Conservation (phyloP, 2,329 filamentous ascomycete genomes). For the Neopestalotiopsis sp. region DNA sequence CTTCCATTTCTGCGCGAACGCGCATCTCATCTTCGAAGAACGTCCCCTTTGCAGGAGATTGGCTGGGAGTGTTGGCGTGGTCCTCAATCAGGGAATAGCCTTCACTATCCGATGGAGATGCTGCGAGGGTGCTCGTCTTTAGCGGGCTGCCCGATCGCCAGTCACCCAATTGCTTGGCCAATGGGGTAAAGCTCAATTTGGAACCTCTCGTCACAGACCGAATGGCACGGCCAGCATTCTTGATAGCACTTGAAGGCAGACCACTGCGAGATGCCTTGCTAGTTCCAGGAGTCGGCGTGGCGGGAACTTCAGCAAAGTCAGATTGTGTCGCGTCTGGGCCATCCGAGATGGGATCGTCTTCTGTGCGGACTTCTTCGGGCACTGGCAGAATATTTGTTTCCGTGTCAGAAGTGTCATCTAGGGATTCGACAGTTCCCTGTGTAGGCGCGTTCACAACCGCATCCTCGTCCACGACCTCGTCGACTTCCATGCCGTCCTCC, state of each 20-base stretch:
- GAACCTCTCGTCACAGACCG: slow-evolving; percentile 34
- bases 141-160: slow-evolving; percentile 67
- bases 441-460: slow-evolving; percentile 31
- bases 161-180: slow-evolving; percentile 63
- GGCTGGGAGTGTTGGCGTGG: slow-evolving; percentile 29
- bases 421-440: slow-evolving; percentile 32
- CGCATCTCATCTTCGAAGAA: slow-evolving; percentile 70
- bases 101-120: slow-evolving; percentile 31
- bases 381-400: slow-evolving; percentile 53
- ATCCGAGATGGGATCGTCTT: slow-evolving; percentile 53
- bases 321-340: slow-evolving; percentile 31
- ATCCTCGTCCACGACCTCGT: slow-evolving; percentile 20
- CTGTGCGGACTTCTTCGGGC: slow-evolving; percentile 53
- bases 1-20: slow-evolving; percentile 20
- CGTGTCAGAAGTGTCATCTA: slow-evolving; percentile 45
- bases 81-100: slow-evolving; percentile 32
- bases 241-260: slow-evolving; percentile 31
- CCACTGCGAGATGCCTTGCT: slow-evolving; percentile 27
- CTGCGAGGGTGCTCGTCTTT: slow-evolving; percentile 36
- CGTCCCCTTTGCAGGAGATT: slow-evolving; percentile 48
- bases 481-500: neutral
- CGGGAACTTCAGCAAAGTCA: slow-evolving; percentile 36
- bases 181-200: slow-evolving; percentile 64
- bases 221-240: slow-evolving; percentile 34
- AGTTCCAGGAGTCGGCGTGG: slow-evolving; percentile 47